A percentile compares a stretch with the other conserved stretches of the same genome.
phyloP scores from a whole-genome alignment of 2,329 filamentous ascomycete species.

The Davidsoniella neocaledoniae region DNA sequence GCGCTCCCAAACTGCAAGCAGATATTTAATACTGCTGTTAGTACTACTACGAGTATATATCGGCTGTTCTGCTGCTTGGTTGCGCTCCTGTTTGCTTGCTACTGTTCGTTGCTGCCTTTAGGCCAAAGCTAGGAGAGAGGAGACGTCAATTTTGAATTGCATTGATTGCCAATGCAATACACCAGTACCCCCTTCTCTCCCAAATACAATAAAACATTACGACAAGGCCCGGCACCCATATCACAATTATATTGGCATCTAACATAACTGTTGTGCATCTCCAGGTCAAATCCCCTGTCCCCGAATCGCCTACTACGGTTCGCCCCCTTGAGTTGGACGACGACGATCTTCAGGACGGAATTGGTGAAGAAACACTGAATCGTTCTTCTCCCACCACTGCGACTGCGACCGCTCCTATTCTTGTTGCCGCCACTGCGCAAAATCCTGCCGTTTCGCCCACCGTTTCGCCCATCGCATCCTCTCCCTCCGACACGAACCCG shows the following conservation, averaged over 20 bases:
- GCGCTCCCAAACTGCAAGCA: too few species aligned
- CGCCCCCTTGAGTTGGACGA: constrained; percentile 52
- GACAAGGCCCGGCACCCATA: constrained; percentile 3
- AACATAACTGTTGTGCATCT: constrained; percentile 1
- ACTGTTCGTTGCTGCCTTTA: background rate
- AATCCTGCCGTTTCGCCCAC: constrained; percentile 17
- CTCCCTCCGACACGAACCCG: constrained; percentile 23
- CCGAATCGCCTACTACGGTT: constrained; percentile 50
- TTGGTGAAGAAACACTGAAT: constrained; percentile 25
- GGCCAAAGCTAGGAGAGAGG: too few species aligned
- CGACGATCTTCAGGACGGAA: constrained; percentile 47
- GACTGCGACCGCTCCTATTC: constrained; percentile 10
- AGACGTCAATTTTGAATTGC: background rate
- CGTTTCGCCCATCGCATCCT: constrained; percentile 16
- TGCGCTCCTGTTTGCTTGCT: background rate
- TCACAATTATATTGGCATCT: too few species aligned
- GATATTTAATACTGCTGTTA: too few species aligned
- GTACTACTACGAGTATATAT: too few species aligned
- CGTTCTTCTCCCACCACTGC: constrained; percentile 12
- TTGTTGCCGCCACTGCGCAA: constrained; percentile 16
- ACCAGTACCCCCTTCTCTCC: background rate
- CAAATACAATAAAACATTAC: background rate
- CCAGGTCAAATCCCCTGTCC: constrained; percentile 30
- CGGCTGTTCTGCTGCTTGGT: background rate
- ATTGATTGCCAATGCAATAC: background rate